These are phyloP conservation scores for Peronospora destructor DNA, from an alignment of 352 stramenopile genomes.

Conservation along the genomic window DNA sequence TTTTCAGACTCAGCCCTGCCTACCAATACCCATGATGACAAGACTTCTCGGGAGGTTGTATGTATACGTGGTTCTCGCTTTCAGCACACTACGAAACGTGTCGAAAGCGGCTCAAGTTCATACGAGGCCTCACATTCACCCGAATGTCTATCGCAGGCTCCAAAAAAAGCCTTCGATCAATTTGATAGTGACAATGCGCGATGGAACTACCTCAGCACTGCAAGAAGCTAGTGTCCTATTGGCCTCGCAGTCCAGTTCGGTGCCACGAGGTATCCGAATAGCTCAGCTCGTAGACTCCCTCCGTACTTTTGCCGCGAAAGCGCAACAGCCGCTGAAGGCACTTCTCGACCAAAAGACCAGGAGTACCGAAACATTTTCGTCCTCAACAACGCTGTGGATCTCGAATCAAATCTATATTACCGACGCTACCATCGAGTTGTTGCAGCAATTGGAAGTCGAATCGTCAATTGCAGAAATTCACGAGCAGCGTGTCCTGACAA, in stretches of 20 bases:
- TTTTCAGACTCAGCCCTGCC: too few species aligned
- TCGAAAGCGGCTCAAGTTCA: not conserved
- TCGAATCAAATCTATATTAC: conserved; percentile 33
- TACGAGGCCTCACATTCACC: conserved; percentile 13
- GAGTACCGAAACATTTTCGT: conserved; percentile 5
- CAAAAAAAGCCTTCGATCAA: conserved; percentile 21
- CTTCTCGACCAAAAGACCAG: conserved; percentile 16
- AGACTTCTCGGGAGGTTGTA: not conserved
- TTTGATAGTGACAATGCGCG: conserved; percentile 29
- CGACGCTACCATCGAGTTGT: conserved; percentile 21
- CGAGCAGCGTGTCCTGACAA: conserved; percentile 24
- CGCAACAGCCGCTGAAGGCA: conserved; percentile 10
- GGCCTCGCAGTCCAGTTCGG: not conserved
- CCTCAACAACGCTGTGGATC: conserved; percentile 29
- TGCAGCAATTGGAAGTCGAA: conserved; percentile 18
- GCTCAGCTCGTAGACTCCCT: conserved; percentile 17
- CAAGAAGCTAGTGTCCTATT: conserved; percentile 3
- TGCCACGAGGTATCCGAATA: conserved; percentile 19
- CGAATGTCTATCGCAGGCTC: conserved; percentile 20
- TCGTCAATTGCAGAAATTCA: conserved; percentile 29
- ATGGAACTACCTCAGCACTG: conserved; percentile 9
- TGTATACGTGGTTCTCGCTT: not conserved
- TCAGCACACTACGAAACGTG: not conserved
- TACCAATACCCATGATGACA: not conserved
- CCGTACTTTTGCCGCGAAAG: conserved; percentile 7